These are phyloP conservation scores for Paraconiothyrium sp. DNA, from an alignment of 2,329 filamentous ascomycete genomes.

Conservation along the genomic window DNA sequence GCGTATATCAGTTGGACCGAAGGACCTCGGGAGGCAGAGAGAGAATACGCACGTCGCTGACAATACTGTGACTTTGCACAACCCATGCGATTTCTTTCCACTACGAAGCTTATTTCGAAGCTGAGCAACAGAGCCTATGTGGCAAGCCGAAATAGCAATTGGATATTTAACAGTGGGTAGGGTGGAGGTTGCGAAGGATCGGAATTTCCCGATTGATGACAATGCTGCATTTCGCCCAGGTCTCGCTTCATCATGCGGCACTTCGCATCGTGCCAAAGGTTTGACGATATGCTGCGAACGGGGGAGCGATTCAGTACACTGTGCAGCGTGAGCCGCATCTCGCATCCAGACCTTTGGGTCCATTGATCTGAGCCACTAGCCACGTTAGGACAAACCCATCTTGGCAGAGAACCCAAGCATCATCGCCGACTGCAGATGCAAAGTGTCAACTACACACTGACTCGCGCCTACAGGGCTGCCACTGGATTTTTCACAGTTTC, in stretches of 20 bases:
- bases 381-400: neutral
- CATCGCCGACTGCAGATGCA: slow-evolving; percentile 33
- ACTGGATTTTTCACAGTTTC: neutral
- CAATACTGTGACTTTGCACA: no score
- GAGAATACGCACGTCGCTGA: neutral
- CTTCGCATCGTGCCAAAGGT: no score
- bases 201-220: no score
- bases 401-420: slow-evolving; percentile 27
- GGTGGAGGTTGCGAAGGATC: neutral
- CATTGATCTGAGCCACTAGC: neutral
- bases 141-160: no score
- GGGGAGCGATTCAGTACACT: neutral
- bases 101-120: neutral
- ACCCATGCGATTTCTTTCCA: neutral
- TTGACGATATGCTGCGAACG: no score
- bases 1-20: neutral
- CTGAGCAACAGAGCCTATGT: neutral
- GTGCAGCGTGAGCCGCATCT: neutral
- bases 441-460: slow-evolving; percentile 40
- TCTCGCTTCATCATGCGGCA: no score
- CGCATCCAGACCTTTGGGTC: slow-evolving; percentile 2
- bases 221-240: no score
- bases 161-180: neutral
- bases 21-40: neutral
- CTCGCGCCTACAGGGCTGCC: slow-evolving; percentile 31